Evolutionary conservation across 345 rosid genomes (phyloP).

Genomic region (Citropsis articulata): DNA sequence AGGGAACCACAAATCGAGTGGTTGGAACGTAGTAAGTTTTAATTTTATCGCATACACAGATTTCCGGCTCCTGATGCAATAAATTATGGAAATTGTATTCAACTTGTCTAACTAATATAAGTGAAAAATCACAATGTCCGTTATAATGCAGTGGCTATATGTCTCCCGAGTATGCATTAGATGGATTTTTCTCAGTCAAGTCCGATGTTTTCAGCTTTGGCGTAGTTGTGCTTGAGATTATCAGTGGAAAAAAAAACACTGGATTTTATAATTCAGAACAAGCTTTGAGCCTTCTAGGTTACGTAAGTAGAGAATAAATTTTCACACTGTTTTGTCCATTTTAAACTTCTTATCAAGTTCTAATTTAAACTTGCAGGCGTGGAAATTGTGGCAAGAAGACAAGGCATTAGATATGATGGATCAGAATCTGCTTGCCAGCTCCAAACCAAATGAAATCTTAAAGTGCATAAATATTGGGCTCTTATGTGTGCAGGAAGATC

Average conservation of each 20-base stretch:
- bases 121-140: not conserved
- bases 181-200: slow-evolving; percentile 26
- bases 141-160: slow-evolving; percentile 30
- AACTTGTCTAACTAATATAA: not conserved
- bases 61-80: no score
- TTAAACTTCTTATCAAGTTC: not conserved
- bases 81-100: not conserved
- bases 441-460: slow-evolving; percentile 19
- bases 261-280: slow-evolving; percentile 10
- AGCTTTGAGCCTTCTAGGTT: slow-evolving; percentile 17
- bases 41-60: not conserved
- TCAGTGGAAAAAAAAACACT: slow-evolving; percentile 26
- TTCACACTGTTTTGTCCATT: not conserved
- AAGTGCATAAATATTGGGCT: slow-evolving; percentile 56
- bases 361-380: slow-evolving; percentile 34
- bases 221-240: slow-evolving; percentile 29
- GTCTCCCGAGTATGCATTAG: slow-evolving; percentile 20
- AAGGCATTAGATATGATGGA: slow-evolving; percentile 39
- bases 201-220: slow-evolving; percentile 40
- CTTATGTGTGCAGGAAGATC: slow-evolving; percentile 56
- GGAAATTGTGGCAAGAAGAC: slow-evolving; percentile 48
- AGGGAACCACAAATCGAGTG: slow-evolving; percentile 51
- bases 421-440: slow-evolving; percentile 22
- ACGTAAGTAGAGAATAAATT: slow-evolving; percentile 16
- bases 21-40: slow-evolving; percentile 70